A percentile compares a stretch with the other conserved stretches of the same genome.
Evolutionary conservation across 2,329 filamentous ascomycete species (phyloP).

Genomic region (Talaromyces sp.): DNA sequence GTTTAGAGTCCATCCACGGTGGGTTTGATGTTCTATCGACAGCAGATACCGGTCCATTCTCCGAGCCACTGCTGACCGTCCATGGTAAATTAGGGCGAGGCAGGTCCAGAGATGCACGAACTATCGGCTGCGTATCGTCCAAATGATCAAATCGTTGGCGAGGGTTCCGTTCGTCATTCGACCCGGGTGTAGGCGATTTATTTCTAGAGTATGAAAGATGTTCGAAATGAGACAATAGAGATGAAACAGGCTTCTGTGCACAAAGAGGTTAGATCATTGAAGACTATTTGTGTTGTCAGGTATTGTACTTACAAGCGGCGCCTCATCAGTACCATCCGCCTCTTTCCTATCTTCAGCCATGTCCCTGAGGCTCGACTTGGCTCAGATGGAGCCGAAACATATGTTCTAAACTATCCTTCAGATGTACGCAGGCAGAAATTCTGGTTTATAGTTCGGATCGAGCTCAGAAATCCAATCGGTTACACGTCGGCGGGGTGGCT

Average conservation of each 20-base stretch:
- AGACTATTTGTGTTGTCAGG: neutral
- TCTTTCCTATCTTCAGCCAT: slow-evolving; percentile 36
- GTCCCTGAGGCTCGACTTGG: slow-evolving; percentile 27
- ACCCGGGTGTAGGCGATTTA: neutral
- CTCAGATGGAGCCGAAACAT: slow-evolving; percentile 30
- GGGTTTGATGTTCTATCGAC: slow-evolving; percentile 21
- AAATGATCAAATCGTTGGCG: slow-evolving; percentile 29
- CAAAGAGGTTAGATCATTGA: slow-evolving; percentile 18
- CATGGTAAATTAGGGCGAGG: slow-evolving; percentile 41
- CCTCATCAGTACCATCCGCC: slow-evolving; percentile 35
- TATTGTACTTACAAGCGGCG: slow-evolving; percentile 33
- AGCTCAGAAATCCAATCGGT: neutral
- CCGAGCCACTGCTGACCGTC: slow-evolving; percentile 26
- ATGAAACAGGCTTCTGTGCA: slow-evolving; percentile 46
- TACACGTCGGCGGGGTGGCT: slow-evolving; percentile 8
- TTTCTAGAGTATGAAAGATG: slow-evolving; percentile 37
- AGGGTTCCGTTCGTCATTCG: slow-evolving; percentile 6
- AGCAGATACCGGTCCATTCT: slow-evolving; percentile 19
- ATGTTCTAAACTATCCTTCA: slow-evolving; percentile 20
- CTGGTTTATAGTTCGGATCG: neutral
- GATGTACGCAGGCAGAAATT: neutral
- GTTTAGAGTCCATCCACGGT: slow-evolving; percentile 24
- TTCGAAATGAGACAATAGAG: slow-evolving; percentile 49
- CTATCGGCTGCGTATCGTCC: slow-evolving; percentile 30
- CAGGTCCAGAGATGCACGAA: slow-evolving; percentile 42